phyloP scores from a whole-genome alignment of 2,329 filamentous ascomycete genomes.

The Cytospora chrysosperma region DNA sequence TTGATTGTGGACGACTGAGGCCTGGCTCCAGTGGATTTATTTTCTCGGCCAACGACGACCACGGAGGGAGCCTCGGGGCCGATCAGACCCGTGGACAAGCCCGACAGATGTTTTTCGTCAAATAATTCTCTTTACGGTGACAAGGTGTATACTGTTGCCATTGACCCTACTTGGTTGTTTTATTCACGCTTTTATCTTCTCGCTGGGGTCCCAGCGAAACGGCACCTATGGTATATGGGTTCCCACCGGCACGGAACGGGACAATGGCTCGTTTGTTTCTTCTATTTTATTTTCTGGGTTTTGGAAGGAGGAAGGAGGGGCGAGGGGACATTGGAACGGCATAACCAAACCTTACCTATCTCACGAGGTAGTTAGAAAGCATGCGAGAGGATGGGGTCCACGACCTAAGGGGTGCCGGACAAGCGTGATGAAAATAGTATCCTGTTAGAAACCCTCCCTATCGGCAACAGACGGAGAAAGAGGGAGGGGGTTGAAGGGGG shows the following conservation, averaged over 20 bases:
- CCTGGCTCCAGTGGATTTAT: neutral
- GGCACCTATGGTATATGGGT: neutral
- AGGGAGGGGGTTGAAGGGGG: neutral
- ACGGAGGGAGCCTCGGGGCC: neutral
- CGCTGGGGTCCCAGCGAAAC: neutral
- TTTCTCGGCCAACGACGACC: neutral
- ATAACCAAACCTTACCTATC: neutral
- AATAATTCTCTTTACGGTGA: neutral
- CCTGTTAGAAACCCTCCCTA: neutral
- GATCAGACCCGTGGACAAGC: neutral
- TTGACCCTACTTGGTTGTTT: neutral
- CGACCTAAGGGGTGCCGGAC: neutral
- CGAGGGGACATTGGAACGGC: neutral
- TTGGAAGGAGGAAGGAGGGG: neutral
- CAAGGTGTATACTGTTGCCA: neutral
- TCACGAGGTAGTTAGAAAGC: neutral
- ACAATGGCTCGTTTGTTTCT: neutral
- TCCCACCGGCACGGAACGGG: neutral
- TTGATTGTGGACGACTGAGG: neutral
- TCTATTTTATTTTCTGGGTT: neutral
- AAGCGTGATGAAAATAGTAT: neutral
- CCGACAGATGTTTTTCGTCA: neutral
- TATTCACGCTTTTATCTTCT: neutral
- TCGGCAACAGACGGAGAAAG: neutral
- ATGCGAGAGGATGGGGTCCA: neutral